A percentile compares a stretch with the other conserved stretches of the same genome.
Evolutionary conservation across 371 early-diverging fungal genomes (phyloP).

Genomic region (Phascolomyces articulosus): DNA sequence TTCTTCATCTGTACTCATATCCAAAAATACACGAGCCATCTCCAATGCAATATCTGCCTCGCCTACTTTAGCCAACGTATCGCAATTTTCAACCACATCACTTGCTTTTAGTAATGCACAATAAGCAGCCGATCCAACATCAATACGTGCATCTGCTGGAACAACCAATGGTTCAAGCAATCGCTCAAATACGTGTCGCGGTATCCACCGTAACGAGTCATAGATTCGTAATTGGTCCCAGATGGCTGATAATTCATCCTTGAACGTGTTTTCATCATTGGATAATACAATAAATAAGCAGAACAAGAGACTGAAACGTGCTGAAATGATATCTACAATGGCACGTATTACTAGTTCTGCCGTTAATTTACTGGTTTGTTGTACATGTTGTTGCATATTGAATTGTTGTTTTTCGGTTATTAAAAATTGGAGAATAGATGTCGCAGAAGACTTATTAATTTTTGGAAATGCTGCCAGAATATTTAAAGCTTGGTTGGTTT

Average conservation of each 20-base stretch:
- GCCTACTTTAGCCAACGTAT: slow-evolving; percentile 2
- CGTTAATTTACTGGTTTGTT: neutral
- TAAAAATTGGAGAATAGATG: neutral
- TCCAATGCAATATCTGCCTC: neutral
- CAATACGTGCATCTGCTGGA: neutral
- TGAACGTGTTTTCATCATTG: neutral
- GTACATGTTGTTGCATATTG: neutral
- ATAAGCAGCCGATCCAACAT: slow-evolving; percentile 8
- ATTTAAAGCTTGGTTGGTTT: neutral
- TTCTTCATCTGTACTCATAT: neutral
- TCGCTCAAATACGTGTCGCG: neutral
- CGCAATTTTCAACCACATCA: slow-evolving; percentile 4
- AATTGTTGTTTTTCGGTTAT: neutral
- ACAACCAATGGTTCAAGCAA: neutral
- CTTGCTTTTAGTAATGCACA: neutral
- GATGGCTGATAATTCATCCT: neutral
- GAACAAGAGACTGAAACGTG: neutral
- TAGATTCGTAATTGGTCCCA: slow-evolving; percentile 7
- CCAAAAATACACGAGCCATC: neutral
- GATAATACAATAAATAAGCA: neutral
- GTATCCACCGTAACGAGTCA: slow-evolving; percentile 5
- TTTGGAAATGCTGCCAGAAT: neutral
- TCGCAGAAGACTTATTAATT: neutral
- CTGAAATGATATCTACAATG: neutral
- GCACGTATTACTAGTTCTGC: neutral